Evolutionary conservation across 495 filamentous ascomycete species (phyloP).

Genomic region (Aspergillus saccharolyticus): DNA sequence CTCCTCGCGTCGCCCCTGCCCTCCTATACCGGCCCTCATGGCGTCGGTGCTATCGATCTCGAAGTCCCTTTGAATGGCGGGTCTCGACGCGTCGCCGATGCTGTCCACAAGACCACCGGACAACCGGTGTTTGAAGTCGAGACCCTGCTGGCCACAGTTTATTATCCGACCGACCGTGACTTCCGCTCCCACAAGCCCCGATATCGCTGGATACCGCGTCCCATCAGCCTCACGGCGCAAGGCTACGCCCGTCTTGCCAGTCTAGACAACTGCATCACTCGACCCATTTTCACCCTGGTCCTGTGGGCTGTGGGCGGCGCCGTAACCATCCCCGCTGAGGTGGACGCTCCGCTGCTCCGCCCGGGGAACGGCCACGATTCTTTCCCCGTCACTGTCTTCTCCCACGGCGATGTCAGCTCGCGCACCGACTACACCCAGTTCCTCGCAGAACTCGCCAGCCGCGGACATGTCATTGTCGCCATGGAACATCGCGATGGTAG

Average conservation of each 20-base stretch:
- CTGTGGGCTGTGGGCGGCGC: slow-evolving; percentile 3
- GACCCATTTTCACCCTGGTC: slow-evolving; percentile 1
- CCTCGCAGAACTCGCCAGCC: slow-evolving; percentile 5
- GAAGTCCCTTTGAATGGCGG: slow-evolving; percentile 3
- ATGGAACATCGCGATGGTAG: slow-evolving; percentile 7
- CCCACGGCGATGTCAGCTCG: slow-evolving; percentile 6
- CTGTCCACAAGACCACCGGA: neutral
- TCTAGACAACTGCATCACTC: slow-evolving; percentile 1
- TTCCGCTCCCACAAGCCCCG: slow-evolving; percentile 7
- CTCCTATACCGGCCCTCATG: slow-evolving; percentile 1
- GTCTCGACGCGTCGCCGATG: slow-evolving; percentile 3
- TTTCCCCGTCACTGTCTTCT: slow-evolving; percentile 6
- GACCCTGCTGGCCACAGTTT: slow-evolving; percentile 2
- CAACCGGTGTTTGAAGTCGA: slow-evolving; percentile 6
- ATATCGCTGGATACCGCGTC: slow-evolving; percentile 5
- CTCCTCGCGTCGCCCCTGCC: slow-evolving; percentile 3
- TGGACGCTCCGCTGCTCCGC: slow-evolving; percentile 2
- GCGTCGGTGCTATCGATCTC: slow-evolving; percentile 4
- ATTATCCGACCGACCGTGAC: slow-evolving; percentile 3
- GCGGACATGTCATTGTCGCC: slow-evolving; percentile 3
- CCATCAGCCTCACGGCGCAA: slow-evolving; percentile 3
- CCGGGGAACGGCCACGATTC: slow-evolving; percentile 1
- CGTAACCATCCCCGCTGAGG: slow-evolving; percentile 5
- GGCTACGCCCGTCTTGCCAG: slow-evolving; percentile 5
- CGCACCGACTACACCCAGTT: slow-evolving; percentile 7